phyloP scores from a whole-genome alignment of 805 yeast species.

The Metschnikowia amazonensis region DNA sequence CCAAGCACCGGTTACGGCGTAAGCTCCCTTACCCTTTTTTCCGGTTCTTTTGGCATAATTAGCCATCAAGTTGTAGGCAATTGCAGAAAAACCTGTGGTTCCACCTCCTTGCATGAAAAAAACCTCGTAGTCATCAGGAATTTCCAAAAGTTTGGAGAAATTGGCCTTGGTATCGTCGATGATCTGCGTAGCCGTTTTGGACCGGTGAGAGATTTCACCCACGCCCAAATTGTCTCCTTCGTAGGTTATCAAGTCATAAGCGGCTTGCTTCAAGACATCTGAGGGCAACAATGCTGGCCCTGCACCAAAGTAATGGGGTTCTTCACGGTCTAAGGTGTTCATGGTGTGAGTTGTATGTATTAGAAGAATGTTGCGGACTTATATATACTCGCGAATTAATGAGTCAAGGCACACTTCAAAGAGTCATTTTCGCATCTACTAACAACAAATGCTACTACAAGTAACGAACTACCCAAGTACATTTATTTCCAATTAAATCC shows the following conservation, averaged over 20 bases:
- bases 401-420: slow-evolving; percentile 2
- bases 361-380: background rate
- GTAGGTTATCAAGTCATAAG: slow-evolving; percentile 73
- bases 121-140: slow-evolving; percentile 92
- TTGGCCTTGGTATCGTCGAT: slow-evolving; percentile 73
- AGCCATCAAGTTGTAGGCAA: slow-evolving; percentile 79
- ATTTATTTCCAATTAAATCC: background rate
- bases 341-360: slow-evolving; percentile 5
- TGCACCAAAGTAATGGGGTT: slow-evolving; percentile 91
- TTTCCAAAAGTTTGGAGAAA: slow-evolving; percentile 57
- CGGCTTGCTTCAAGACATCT: slow-evolving; percentile 80
- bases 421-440: slow-evolving; percentile 3
- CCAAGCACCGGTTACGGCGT: slow-evolving; percentile 93
- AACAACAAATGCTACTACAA: background rate
- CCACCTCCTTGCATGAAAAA: slow-evolving; percentile 98
- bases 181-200: slow-evolving; percentile 72
- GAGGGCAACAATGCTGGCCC: slow-evolving; percentile 96
- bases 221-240: slow-evolving; percentile 73
- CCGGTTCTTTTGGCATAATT: slow-evolving; percentile 69
- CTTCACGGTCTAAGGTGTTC: slow-evolving; percentile 52
- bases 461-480: background rate
- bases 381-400: slow-evolving; percentile 1
- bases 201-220: slow-evolving; percentile 96
- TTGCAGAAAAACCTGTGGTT: slow-evolving; percentile 88
- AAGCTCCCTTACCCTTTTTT: slow-evolving; percentile 74